Percentiles rank a stretch among this genome's conserved stretches.
Evolutionary conservation across 1,284 basidiomycete genomes (phyloP).

Genomic region (Papiliotrema terrestris): DNA sequence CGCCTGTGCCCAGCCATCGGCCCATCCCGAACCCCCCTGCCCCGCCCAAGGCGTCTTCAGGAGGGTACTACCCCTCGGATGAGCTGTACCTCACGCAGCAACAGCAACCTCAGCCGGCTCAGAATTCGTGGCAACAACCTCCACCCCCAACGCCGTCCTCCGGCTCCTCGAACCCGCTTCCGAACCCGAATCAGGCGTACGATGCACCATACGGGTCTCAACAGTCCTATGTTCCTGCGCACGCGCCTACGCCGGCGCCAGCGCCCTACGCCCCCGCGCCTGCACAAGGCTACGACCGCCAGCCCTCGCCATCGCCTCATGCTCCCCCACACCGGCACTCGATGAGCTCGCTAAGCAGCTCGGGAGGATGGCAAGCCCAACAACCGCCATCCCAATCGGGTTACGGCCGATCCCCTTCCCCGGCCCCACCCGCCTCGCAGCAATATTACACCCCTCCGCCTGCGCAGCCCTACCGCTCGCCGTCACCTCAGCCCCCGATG

Average conservation of each 20-base stretch:
- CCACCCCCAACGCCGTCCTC: neutral
- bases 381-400: neutral
- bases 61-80: constrained; percentile 44
- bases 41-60: constrained; percentile 18
- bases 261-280: neutral
- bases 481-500: constrained; percentile 1
- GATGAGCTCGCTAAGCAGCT: neutral
- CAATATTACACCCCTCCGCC: constrained; percentile 3
- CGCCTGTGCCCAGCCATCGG: constrained; percentile 18
- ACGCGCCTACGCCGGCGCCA: neutral
- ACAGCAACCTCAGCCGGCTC: constrained; percentile 7
- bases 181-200: neutral
- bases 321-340: neutral
- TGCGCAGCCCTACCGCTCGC: neutral
- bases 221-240: neutral
- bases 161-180: neutral
- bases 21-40: constrained; percentile 24
- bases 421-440: neutral
- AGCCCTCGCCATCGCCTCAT: neutral
- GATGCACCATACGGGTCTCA: neutral
- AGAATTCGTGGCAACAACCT: neutral
- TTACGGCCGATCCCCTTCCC: neutral
- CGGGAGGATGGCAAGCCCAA: neutral
- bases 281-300: neutral
- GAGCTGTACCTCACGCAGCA: constrained; percentile 34